phyloP scores from a whole-genome alignment of 176 grass and related monocot genomes.

The Triticum dicoccoides region DNA sequence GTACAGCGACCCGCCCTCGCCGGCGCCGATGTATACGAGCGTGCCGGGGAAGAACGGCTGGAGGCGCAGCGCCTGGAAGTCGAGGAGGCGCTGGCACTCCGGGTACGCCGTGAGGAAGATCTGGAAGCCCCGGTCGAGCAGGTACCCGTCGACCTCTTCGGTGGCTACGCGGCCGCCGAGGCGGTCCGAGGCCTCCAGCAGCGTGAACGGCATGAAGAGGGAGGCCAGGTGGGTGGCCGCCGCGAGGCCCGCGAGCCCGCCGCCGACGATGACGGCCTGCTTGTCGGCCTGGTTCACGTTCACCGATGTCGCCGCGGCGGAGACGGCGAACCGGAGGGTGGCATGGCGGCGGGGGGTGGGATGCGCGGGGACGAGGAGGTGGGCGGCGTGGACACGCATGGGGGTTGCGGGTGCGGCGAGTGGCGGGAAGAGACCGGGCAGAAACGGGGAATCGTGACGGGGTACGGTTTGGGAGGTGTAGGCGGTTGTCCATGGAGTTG shows the following conservation, averaged over 20 bases:
- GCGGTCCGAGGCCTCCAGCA: constrained; percentile 72
- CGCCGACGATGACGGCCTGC: constrained; percentile 67
- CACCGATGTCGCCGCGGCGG: not conserved
- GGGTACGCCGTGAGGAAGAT: constrained; percentile 94
- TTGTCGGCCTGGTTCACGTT: not conserved
- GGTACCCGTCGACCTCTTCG: constrained; percentile 66
- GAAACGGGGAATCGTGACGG: too few relatives aligned
- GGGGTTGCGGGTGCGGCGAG: too few relatives aligned
- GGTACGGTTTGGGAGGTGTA: too few relatives aligned
- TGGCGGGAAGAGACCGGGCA: too few relatives aligned
- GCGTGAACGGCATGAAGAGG: constrained; percentile 70
- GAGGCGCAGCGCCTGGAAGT: constrained; percentile 55
- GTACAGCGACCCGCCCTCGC: not conserved
- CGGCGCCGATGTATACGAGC: constrained; percentile 48
- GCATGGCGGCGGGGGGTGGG: not conserved
- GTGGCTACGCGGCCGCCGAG: constrained; percentile 78
- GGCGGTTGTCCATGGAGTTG: not conserved
- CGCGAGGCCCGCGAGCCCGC: constrained; percentile 71
- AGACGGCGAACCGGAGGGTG: constrained; percentile 35
- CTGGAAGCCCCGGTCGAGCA: constrained; percentile 85
- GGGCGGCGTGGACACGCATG: too few relatives aligned
- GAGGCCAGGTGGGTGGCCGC: constrained; percentile 70
- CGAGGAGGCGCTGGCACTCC: constrained; percentile 66
- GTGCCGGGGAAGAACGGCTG: constrained; percentile 71
- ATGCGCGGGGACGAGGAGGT: too few relatives aligned